Evolutionary conservation across 805 yeast genomes (phyloP), one percentile per base, ranked within the genome.

Genomic region (Cyberlindnera subsufficiens): DNA sequence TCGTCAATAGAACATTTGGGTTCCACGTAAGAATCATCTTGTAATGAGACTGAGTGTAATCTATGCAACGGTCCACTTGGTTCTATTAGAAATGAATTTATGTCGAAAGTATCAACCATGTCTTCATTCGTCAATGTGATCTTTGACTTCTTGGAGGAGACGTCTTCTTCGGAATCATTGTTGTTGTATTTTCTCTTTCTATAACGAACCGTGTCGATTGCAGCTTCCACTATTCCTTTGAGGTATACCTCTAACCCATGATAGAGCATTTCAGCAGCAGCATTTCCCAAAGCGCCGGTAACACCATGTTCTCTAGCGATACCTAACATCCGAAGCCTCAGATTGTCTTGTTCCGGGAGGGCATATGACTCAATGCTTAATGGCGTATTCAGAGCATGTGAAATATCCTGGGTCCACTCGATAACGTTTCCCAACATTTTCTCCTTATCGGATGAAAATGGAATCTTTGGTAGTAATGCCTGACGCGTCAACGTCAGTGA

Each of bases 391-490:
- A 87, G 75, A 4, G 93, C 95, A 55, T 83, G 89, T 42, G 83
- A 74, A 15, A 93, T 86, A 58, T 93, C 98, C 61, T 90, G 96
- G 18, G 95, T 87, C 91, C 96, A 89, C 52, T 83, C 83, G 27
- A 80, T 74, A 30, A 86, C 74, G 51, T 76, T 77, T 42, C 60
- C 59, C 4, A 47, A 29, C 16, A 30, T 31, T 32, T 48, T 53
- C n/a, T 54, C 62, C 37, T 64, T 63, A 35, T 62, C 66, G 32
- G 40, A 55, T 9, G 76, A 80, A 58, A 82, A 79, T 4, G 99
- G 99, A 18, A 91, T 80, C 54, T 85, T 86, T 1, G 98, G 97
- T 32, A 68, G 53, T 34, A 56, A 54, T 20, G 64, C 53, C 31
- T 84, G 83, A 59, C 91, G 71, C 1, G 87, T 81, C 55, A 81